A percentile compares a stretch with the other conserved stretches of the same genome.
Conservation (phyloP, 1,284 basidiomycete genomes). For the Polyporus tsugae region DNA sequence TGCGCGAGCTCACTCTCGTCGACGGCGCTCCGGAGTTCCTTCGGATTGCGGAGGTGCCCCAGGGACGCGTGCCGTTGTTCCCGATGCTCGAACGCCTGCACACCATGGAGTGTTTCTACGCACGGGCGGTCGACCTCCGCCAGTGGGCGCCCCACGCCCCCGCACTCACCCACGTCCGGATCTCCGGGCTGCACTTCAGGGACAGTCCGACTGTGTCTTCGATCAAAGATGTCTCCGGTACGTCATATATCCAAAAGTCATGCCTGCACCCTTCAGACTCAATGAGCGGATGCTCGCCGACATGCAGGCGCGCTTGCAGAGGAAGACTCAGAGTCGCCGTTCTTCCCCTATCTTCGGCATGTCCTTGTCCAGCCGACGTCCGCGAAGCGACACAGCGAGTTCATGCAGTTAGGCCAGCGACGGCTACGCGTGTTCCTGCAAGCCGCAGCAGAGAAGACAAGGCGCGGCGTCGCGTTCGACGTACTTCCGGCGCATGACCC, state of each 20-base stretch:
- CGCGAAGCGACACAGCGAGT: conserved; percentile 1
- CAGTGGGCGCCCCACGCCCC: conserved; percentile 20
- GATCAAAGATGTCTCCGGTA: conserved; percentile 1
- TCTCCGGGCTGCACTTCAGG: conserved; percentile 6
- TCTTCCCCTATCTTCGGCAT: background rate
- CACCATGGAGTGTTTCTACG: conserved; percentile 3
- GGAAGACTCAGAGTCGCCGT: background rate
- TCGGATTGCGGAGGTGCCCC: background rate
- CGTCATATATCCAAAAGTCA: background rate
- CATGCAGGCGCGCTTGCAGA: background rate
- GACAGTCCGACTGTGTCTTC: background rate
- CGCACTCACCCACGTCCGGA: conserved; percentile 16
- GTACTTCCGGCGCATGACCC: background rate
- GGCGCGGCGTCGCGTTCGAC: background rate
- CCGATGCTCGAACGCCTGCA: conserved; percentile 15
- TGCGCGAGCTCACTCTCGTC: conserved; percentile 22
- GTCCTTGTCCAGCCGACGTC: conserved; percentile 14
- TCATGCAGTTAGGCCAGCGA: conserved; percentile 3
- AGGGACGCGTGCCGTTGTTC: conserved; percentile 6
- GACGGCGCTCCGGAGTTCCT: conserved; percentile 8
- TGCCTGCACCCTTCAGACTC: background rate
- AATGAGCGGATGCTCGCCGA: background rate
- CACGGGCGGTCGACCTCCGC: conserved; percentile 7
- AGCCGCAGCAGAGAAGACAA: background rate
- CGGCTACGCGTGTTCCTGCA: background rate